These are phyloP conservation scores for Nidularia pulvinata DNA, from an alignment of 768 basidiomycete species.

Conservation along the genomic window DNA sequence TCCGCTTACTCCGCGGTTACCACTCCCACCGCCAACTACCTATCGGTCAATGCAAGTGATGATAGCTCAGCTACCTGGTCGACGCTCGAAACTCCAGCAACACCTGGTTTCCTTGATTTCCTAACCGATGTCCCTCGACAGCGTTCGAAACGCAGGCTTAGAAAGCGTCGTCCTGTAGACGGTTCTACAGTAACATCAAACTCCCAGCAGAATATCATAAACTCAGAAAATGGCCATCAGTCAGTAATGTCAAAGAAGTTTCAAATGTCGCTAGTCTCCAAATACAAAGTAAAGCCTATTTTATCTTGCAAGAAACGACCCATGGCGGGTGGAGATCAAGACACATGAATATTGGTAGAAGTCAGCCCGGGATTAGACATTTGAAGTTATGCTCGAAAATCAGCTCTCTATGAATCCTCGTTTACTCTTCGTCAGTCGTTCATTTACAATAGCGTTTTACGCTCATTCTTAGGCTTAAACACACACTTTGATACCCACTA, in stretches of 20 bases:
- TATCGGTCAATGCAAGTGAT: conserved; percentile 8
- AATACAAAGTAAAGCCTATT: not conserved
- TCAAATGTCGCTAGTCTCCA: not conserved
- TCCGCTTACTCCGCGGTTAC: conserved; percentile 18
- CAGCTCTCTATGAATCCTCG: no score
- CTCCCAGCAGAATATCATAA: no score
- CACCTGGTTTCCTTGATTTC: conserved; percentile 6
- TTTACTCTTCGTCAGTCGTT: no score
- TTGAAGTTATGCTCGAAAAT: no score
- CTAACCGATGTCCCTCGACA: not conserved
- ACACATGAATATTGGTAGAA: not conserved
- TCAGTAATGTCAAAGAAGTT: not conserved
- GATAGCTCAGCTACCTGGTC: conserved; percentile 13
- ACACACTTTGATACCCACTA: no score
- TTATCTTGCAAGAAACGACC: not conserved
- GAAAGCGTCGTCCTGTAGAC: not conserved
- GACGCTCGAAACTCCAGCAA: conserved; percentile 11
- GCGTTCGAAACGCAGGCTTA: not conserved
- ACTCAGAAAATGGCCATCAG: not conserved
- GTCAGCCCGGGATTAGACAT: not conserved
- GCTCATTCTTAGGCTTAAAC: no score
- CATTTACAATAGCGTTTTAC: no score
- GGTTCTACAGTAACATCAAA: not conserved
- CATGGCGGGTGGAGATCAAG: not conserved
- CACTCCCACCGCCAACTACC: conserved; percentile 19